phyloP scores from a whole-genome alignment of 345 rosid species.

The Aethionema arabicum region DNA sequence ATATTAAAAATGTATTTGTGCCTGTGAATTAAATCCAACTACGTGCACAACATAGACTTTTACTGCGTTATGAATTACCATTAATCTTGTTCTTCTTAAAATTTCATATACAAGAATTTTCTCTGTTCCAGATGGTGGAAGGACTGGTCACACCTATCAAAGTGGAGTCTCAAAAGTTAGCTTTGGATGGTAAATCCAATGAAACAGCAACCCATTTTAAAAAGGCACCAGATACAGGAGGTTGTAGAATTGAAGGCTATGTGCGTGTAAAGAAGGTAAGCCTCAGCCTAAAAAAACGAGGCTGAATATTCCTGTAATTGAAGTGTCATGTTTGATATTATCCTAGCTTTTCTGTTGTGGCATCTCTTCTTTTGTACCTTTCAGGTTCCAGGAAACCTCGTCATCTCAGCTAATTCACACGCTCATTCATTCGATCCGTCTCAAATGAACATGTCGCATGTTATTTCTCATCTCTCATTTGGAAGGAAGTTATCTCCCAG shows the following conservation, averaged over 20 bases:
- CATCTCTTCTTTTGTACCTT: constrained; percentile 14
- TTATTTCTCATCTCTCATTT: constrained; percentile 79
- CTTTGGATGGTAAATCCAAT: constrained; percentile 40
- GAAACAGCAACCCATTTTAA: constrained; percentile 42
- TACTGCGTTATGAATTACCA: constrained; percentile 17
- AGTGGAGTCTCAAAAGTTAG: constrained; percentile 53
- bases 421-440: constrained; percentile 91
- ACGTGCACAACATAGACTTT: constrained; percentile 11
- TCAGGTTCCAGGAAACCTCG: constrained; percentile 97
- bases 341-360: constrained; percentile 4
- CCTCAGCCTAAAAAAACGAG: constrained; percentile 11
- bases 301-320: constrained; percentile 9
- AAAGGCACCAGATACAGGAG: constrained; percentile 79
- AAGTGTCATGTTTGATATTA: constrained; percentile 7
- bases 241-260: constrained; percentile 96
- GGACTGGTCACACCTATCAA: constrained; percentile 66
- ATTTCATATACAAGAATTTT: constrained; percentile 24
- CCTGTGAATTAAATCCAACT: neutral
- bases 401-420: constrained; percentile 82
- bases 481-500: constrained; percentile 65
- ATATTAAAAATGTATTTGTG: constrained; percentile 3
- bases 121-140: constrained; percentile 67
- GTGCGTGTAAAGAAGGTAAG: constrained; percentile 96
- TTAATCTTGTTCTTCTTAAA: constrained; percentile 14
- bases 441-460: constrained; percentile 95